Conservation (phyloP, 2,329 filamentous ascomycete species). For the Aspergillus neotritici region DNA sequence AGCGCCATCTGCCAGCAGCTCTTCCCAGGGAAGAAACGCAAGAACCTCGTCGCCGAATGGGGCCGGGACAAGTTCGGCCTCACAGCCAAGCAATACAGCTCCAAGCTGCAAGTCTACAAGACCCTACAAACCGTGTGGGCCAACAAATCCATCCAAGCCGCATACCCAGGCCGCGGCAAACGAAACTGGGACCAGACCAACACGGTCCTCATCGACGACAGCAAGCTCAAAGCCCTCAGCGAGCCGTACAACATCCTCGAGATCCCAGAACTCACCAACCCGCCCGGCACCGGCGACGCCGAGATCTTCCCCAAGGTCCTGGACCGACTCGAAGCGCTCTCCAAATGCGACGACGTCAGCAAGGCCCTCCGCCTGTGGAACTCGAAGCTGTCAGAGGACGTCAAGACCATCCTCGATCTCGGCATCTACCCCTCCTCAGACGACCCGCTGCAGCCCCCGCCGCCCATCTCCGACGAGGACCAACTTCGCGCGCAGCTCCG, state of each 20-base stretch:
- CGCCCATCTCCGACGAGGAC: constrained; percentile 4
- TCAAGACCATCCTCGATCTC: constrained; percentile 18
- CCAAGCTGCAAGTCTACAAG: constrained; percentile 85
- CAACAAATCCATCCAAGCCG: constrained; percentile 38
- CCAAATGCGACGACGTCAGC: constrained; percentile 46
- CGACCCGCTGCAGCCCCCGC: background rate
- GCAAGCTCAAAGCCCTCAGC: constrained; percentile 67
- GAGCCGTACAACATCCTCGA: constrained; percentile 80
- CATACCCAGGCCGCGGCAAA: constrained; percentile 31
- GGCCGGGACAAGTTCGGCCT: constrained; percentile 71
- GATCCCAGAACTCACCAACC: constrained; percentile 66
- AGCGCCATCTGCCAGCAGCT: constrained; percentile 52
- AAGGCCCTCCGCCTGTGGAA: constrained; percentile 36
- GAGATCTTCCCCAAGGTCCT: constrained; percentile 48
- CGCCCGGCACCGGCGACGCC: constrained; percentile 35
- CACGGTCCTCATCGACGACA: constrained; percentile 87
- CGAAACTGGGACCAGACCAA: constrained; percentile 70
- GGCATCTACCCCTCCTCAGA: constrained; percentile 7
- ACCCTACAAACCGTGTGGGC: constrained; percentile 68
- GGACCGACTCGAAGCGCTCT: constrained; percentile 48
- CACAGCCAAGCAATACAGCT: constrained; percentile 56
- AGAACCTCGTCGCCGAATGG: constrained; percentile 65
- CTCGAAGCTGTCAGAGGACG: constrained; percentile 1
- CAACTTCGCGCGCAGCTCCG: constrained; percentile 6
- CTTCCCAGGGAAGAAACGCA: constrained; percentile 51